These are phyloP conservation scores for Hypoxylon sp. DNA, from an alignment of 2,329 filamentous ascomycete species.

Conservation along the genomic window DNA sequence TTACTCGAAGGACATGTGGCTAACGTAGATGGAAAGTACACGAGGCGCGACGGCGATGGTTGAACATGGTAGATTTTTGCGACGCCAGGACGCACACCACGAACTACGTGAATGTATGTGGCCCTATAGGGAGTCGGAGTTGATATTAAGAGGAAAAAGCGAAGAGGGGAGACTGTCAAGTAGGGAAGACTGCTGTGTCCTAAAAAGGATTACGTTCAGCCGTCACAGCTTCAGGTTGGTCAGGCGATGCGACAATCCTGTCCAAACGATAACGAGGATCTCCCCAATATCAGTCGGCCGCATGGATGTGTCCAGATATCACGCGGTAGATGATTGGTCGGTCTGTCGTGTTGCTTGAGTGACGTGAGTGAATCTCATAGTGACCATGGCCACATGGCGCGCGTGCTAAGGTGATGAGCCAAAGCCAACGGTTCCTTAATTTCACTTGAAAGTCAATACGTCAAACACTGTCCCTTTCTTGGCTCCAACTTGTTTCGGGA, in stretches of 20 bases:
- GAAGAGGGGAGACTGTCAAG: conserved; percentile 21
- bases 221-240: conserved; percentile 21
- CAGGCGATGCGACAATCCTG: conserved; percentile 29
- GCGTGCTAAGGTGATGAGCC: conserved; percentile 28
- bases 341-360: conserved; percentile 23
- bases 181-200: conserved; percentile 21
- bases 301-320: conserved; percentile 35
- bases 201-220: conserved; percentile 22
- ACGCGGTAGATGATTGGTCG: conserved; percentile 39
- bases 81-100: conserved; percentile 35
- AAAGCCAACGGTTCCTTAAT: conserved; percentile 20
- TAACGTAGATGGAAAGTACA: conserved; percentile 27
- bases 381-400: conserved; percentile 37
- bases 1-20: conserved; percentile 37
- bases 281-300: conserved; percentile 31
- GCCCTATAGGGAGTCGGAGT: conserved; percentile 28
- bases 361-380: conserved; percentile 32
- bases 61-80: conserved; percentile 32
- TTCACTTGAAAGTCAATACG: conserved; percentile 9
- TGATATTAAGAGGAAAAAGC: conserved; percentile 33
- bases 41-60: conserved; percentile 32
- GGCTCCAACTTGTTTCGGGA: conserved; percentile 5
- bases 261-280: conserved; percentile 36
- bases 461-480: background rate
- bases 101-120: conserved; percentile 39